A percentile compares a stretch with the other conserved stretches of the same genome.
Evolutionary conservation across 495 filamentous ascomycete species (phyloP).

Genomic region (Aspergillus haitiensis): DNA sequence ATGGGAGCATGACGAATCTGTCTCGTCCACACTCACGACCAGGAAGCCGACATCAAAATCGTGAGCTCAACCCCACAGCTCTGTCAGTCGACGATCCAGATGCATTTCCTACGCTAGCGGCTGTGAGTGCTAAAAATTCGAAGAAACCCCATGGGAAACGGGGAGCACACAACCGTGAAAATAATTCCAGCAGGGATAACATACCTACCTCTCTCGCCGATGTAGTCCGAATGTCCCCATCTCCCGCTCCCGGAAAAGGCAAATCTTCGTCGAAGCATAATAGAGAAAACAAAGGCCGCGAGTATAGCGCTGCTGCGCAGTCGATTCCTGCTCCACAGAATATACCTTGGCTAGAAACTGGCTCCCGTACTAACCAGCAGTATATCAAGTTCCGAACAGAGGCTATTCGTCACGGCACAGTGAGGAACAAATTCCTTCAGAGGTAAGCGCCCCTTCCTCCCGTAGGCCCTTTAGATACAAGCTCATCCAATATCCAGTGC

Average conservation of each 20-base stretch:
- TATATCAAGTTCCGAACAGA: slow-evolving; percentile 93
- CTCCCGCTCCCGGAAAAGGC: slow-evolving; percentile 58
- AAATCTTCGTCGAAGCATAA: slow-evolving; percentile 47
- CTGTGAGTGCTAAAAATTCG: slow-evolving; percentile 67
- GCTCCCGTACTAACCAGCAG: slow-evolving; percentile 82
- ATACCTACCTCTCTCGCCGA: slow-evolving; percentile 84
- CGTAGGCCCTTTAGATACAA: slow-evolving; percentile 25
- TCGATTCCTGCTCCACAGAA: slow-evolving; percentile 85
- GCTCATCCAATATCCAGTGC: slow-evolving; percentile 55
- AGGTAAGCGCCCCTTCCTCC: slow-evolving; percentile 56
- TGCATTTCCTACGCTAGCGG: slow-evolving; percentile 90
- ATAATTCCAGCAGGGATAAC: slow-evolving; percentile 58
- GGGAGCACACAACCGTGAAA: slow-evolving; percentile 64
- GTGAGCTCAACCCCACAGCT: slow-evolving; percentile 62
- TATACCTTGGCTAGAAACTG: slow-evolving; percentile 96
- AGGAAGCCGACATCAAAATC: slow-evolving; percentile 78
- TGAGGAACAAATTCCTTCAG: slow-evolving; percentile 96
- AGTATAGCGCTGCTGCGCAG: slow-evolving; percentile 76
- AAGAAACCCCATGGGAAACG: slow-evolving; percentile 93
- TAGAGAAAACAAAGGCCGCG: slow-evolving; percentile 57
- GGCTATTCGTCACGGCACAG: slow-evolving; percentile 92
- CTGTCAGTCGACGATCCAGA: slow-evolving; percentile 90
- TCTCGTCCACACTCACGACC: slow-evolving; percentile 78
- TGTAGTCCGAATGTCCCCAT: slow-evolving; percentile 89
- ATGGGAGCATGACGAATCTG: slow-evolving; percentile 45